Conservation (phyloP, 768 basidiomycete genomes). For the Lactarius psammicola region DNA sequence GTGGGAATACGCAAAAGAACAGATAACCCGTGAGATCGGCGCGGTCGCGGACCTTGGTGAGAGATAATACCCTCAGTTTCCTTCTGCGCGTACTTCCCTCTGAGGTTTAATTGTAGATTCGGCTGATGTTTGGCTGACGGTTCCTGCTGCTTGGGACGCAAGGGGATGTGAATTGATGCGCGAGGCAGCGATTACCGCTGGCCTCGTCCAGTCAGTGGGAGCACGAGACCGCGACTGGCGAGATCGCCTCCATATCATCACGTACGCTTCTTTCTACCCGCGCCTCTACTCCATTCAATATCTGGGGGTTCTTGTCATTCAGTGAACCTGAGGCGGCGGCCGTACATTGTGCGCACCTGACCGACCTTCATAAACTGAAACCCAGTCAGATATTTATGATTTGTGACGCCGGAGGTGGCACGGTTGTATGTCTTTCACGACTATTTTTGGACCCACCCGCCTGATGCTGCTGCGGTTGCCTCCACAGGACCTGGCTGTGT, state of each 20-base stretch:
- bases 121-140: conserved; percentile 83
- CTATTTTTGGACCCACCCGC: conserved; percentile 11
- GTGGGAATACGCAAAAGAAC: conserved; percentile 85
- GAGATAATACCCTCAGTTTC: conserved; percentile 28
- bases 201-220: conserved; percentile 67
- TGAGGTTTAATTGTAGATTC: conserved; percentile 48
- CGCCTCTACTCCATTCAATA: conserved; percentile 10
- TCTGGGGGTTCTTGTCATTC: conserved; percentile 10
- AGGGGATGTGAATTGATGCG: conserved; percentile 84
- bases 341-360: conserved; percentile 81
- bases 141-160: conserved; percentile 90
- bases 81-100: conserved; percentile 11
- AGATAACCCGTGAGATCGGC: conserved; percentile 85
- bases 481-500: conserved; percentile 45
- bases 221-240: conserved; percentile 75
- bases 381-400: conserved; percentile 86
- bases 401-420: conserved; percentile 66
- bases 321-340: conserved; percentile 85
- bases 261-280: conserved; percentile 39
- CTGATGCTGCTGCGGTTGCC: conserved; percentile 24
- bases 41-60: conserved; percentile 81
- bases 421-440: conserved; percentile 18
- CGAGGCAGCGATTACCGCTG: conserved; percentile 76
- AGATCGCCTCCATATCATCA: conserved; percentile 81
- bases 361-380: conserved; percentile 73